phyloP scores from a whole-genome alignment of 2,329 filamentous ascomycete genomes.

The Colletotrichum sp. region DNA sequence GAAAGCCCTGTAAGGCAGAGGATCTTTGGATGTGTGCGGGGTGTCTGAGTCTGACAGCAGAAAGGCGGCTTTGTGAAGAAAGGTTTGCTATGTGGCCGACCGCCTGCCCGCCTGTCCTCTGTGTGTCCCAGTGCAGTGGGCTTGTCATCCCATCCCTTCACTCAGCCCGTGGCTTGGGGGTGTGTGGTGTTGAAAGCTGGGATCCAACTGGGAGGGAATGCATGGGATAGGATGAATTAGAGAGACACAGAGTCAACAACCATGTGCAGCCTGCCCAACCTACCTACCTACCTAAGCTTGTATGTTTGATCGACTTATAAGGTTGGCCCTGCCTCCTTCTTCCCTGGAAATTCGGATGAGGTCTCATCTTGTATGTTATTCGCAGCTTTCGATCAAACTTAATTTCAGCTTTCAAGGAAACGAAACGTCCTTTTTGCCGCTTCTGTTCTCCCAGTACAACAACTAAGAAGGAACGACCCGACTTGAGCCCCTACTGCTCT shows the following conservation, averaged over 20 bases:
- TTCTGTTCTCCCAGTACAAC: background rate
- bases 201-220: background rate
- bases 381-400: background rate
- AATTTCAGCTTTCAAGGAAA: background rate
- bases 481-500: background rate
- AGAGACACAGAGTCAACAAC: background rate
- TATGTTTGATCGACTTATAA: slow-evolving; percentile 10
- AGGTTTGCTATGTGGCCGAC: background rate
- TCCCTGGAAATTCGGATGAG: background rate
- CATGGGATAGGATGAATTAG: background rate
- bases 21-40: background rate
- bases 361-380: background rate
- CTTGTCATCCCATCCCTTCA: slow-evolving; percentile 6
- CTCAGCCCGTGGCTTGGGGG: slow-evolving; percentile 13
- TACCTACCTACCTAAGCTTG: background rate
- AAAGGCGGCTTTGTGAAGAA: background rate
- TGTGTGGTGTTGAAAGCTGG: background rate
- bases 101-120: background rate
- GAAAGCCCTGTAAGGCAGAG: background rate
- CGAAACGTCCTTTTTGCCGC: background rate
- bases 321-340: slow-evolving; percentile 8
- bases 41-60: background rate
- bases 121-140: background rate
- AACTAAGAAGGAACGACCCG: background rate
- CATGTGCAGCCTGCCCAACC: background rate